These are phyloP conservation scores for Penicillium sp. DNA, from an alignment of 2,329 filamentous ascomycete genomes.

Conservation along the genomic window DNA sequence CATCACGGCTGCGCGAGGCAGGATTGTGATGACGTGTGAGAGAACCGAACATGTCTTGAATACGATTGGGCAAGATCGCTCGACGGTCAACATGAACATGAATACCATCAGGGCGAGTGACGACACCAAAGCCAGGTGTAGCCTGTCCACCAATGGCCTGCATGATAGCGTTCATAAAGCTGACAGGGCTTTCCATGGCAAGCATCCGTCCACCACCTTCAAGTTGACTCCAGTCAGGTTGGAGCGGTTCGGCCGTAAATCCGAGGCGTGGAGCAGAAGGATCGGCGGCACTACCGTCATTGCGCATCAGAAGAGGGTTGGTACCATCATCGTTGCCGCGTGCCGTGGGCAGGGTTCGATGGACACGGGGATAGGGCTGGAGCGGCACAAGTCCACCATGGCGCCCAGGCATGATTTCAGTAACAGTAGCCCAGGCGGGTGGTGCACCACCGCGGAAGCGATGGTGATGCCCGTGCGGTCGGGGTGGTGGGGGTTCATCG, in stretches of 20 bases:
- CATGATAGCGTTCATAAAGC: constrained; percentile 59
- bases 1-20: constrained; percentile 44
- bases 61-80: constrained; percentile 50
- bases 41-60: constrained; percentile 50
- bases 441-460: constrained; percentile 57
- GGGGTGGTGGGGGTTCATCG: constrained; percentile 51
- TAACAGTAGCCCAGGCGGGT: constrained; percentile 64
- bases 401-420: constrained; percentile 57
- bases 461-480: constrained; percentile 43
- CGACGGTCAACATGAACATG: constrained; percentile 56
- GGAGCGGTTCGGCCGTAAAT: constrained; percentile 35
- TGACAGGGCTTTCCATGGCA: constrained; percentile 52
- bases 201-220: constrained; percentile 47
- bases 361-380: constrained; percentile 44
- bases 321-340: constrained; percentile 72
- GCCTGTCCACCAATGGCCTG: constrained; percentile 52
- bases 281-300: constrained; percentile 35
- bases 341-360: constrained; percentile 47
- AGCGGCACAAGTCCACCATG: constrained; percentile 38
- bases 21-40: constrained; percentile 32
- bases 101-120: constrained; percentile 51
- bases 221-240: constrained; percentile 54
- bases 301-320: constrained; percentile 80
- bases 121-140: constrained; percentile 43
- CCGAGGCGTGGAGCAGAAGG: constrained; percentile 36